Percentiles rank a stretch among this genome's conserved stretches.
Evolutionary conservation across 1,139 yeast genomes (phyloP).

Genomic region (Pichia sp.): DNA sequence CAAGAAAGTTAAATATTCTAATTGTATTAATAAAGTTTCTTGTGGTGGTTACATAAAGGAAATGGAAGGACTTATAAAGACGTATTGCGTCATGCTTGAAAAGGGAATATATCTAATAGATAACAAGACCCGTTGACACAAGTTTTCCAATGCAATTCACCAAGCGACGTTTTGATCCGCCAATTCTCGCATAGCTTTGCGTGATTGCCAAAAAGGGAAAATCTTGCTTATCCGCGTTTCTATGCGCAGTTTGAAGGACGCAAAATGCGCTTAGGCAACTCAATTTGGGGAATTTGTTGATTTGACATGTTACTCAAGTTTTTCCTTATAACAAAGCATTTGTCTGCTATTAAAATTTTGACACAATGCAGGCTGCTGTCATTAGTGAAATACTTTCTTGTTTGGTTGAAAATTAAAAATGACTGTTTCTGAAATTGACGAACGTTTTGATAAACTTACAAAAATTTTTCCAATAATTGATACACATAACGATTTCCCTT

Average conservation of each 20-base stretch:
- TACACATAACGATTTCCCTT: constrained; percentile 47
- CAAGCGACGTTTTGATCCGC: not conserved
- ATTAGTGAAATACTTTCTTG: not conserved
- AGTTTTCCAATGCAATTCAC: not conserved
- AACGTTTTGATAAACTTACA: constrained; percentile 25
- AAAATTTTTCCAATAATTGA: constrained; percentile 37
- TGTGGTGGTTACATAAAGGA: not conserved
- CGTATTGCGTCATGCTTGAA: not conserved
- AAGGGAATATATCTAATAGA: not conserved
- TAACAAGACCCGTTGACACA: not conserved
- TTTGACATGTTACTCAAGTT: not conserved
- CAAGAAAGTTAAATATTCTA: too few species aligned
- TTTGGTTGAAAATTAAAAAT: not conserved
- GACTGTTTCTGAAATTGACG: constrained; percentile 16
- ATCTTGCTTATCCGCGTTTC: not conserved
- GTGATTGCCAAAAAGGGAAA: not conserved
- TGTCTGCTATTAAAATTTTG: not conserved
- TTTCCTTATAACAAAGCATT: not conserved
- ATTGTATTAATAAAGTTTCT: not conserved
- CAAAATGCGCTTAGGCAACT: not conserved
- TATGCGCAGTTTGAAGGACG: not conserved
- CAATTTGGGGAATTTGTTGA: not conserved
- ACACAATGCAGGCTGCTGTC: not conserved
- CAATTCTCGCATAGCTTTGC: not conserved
- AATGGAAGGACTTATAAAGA: not conserved